Evolutionary conservation across 2,329 filamentous ascomycete species (phyloP).

Genomic region (Paraconiothyrium brasiliense): DNA sequence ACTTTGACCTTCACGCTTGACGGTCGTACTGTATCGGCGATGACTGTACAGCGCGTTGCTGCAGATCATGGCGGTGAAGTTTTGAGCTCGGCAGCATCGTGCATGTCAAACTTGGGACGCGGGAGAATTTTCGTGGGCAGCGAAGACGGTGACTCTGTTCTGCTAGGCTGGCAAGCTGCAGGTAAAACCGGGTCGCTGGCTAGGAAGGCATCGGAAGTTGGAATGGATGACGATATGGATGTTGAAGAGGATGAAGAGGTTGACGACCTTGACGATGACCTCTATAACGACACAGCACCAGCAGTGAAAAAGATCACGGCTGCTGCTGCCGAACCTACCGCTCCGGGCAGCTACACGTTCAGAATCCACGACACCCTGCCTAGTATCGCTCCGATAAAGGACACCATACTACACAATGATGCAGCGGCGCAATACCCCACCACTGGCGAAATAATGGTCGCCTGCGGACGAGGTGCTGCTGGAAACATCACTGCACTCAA

Average conservation of each 20-base stretch:
- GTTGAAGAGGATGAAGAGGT: constrained; percentile 67
- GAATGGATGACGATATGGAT: constrained; percentile 61
- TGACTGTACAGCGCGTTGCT: constrained; percentile 75
- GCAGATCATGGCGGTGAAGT: constrained; percentile 70
- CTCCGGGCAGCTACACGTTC: constrained; percentile 75
- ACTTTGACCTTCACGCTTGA: constrained; percentile 86
- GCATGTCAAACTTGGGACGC: constrained; percentile 73
- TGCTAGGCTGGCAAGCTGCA: constrained; percentile 75
- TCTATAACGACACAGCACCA: constrained; percentile 68
- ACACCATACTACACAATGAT: constrained; percentile 71
- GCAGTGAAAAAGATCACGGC: constrained; percentile 52
- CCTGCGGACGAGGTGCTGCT: constrained; percentile 70
- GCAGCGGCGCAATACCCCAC: constrained; percentile 33
- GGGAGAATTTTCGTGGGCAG: constrained; percentile 85
- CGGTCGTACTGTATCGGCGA: constrained; percentile 87
- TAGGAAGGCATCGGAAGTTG: constrained; percentile 71
- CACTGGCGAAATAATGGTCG: constrained; percentile 63
- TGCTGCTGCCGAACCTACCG: constrained; percentile 52
- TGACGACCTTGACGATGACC: constrained; percentile 66
- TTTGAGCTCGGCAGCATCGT: constrained; percentile 71
- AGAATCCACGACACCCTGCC: constrained; percentile 78
- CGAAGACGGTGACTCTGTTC: constrained; percentile 80
- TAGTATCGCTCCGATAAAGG: constrained; percentile 81
- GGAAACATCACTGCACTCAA: constrained; percentile 80
- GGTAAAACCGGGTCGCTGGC: constrained; percentile 64